Evolutionary conservation across 768 basidiomycete species (phyloP).

Genomic region (Collybiopsis confluens): DNA sequence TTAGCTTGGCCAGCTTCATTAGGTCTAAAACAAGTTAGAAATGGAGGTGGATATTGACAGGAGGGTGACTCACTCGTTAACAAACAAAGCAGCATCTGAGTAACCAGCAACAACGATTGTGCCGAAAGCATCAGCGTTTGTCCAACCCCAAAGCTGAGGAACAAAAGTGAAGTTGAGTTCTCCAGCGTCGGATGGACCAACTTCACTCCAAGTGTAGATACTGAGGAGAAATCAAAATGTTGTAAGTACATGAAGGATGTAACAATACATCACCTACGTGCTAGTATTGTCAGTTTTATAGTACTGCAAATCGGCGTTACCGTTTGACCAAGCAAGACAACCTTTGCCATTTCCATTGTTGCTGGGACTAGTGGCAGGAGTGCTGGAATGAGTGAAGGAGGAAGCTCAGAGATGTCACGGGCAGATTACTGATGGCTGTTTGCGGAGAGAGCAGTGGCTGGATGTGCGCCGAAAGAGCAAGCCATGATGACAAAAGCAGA

Average conservation of each 20-base stretch:
- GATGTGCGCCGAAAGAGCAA: constrained; percentile 39
- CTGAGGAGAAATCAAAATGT: constrained; percentile 22
- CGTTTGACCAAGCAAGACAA: constrained; percentile 66
- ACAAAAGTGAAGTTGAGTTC: constrained; percentile 45
- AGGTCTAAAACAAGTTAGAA: constrained; percentile 43
- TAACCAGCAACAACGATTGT: constrained; percentile 45
- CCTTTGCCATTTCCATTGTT: constrained; percentile 23
- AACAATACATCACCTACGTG: constrained; percentile 28
- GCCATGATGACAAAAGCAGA: constrained; percentile 54
- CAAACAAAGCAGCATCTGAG: constrained; percentile 46
- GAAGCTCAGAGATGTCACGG: constrained; percentile 13
- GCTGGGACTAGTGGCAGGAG: constrained; percentile 9
- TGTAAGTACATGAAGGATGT: not conserved
- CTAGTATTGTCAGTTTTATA: constrained; percentile 43
- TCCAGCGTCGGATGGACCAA: constrained; percentile 34
- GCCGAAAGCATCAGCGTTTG: constrained; percentile 45
- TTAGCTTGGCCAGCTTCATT: constrained; percentile 61
- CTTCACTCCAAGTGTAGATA: constrained; percentile 68
- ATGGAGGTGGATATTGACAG: too few species aligned
- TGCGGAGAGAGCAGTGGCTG: constrained; percentile 53
- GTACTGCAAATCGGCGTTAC: constrained; percentile 43
- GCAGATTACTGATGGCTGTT: constrained; percentile 35
- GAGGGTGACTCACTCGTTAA: constrained; percentile 65
- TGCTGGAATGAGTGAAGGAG: constrained; percentile 14
- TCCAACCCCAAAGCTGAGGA: constrained; percentile 67